Evolutionary conservation across 768 basidiomycete species (phyloP).

Genomic region (Boletus vinaceobasis): DNA sequence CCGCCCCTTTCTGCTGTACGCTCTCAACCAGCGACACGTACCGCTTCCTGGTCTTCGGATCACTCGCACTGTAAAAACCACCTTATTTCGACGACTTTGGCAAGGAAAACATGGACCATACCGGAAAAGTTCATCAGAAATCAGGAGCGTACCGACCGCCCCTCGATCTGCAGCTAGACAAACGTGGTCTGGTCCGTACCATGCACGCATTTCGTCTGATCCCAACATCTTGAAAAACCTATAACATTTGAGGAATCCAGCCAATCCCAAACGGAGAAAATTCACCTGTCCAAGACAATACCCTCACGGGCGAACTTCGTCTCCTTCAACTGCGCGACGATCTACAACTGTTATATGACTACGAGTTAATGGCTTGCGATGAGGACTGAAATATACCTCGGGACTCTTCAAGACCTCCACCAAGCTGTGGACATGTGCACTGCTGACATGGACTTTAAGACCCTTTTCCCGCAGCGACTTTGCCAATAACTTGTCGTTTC

Average conservation of each 20-base stretch:
- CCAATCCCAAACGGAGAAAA: neutral
- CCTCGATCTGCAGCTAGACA: slow-evolving; percentile 87
- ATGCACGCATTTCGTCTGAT: slow-evolving; percentile 90
- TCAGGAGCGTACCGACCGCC: slow-evolving; percentile 89
- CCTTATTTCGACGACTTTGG: neutral
- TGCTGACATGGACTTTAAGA: slow-evolving; percentile 86
- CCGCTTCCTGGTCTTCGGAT: slow-evolving; percentile 71
- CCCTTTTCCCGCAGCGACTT: slow-evolving; percentile 77
- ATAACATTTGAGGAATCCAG: neutral
- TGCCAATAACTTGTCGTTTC: slow-evolving; percentile 80
- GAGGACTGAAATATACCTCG: slow-evolving; percentile 54
- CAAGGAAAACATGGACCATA: slow-evolving; percentile 29
- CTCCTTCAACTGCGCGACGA: slow-evolving; percentile 76
- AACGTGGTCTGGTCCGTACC: slow-evolving; percentile 98
- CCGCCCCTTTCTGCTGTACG: slow-evolving; percentile 84
- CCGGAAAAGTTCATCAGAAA: slow-evolving; percentile 95
- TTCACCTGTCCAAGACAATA: slow-evolving; percentile 81
- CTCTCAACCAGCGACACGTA: slow-evolving; percentile 88
- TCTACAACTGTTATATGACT: slow-evolving; percentile 41
- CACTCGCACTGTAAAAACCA: slow-evolving; percentile 58
- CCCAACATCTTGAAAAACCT: slow-evolving; percentile 99
- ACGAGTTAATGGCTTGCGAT: neutral
- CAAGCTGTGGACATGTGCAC: slow-evolving; percentile 92
- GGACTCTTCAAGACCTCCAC: slow-evolving; percentile 94
- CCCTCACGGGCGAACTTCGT: slow-evolving; percentile 97